These are phyloP conservation scores for Ceratobasidium sp. DNA, from an alignment of 1,284 basidiomycete genomes.

Conservation along the genomic window DNA sequence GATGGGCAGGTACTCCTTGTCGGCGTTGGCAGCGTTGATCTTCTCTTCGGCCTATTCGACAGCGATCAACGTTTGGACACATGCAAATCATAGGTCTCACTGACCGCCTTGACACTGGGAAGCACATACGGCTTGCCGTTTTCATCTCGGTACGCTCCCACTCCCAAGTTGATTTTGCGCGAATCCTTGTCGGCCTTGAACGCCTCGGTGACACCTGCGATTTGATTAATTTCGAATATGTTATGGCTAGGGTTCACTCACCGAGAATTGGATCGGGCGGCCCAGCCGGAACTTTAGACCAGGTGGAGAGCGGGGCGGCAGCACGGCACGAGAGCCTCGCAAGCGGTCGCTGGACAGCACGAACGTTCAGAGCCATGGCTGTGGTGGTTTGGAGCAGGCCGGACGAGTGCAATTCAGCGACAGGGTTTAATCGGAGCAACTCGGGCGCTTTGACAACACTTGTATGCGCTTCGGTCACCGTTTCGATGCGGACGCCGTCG, in stretches of 20 bases:
- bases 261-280: constrained; percentile 95
- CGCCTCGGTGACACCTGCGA: constrained; percentile 87
- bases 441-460: constrained; percentile 2
- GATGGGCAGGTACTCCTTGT: constrained; percentile 99
- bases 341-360: constrained; percentile 18
- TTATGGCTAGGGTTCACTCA: constrained; percentile 51
- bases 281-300: constrained; percentile 85
- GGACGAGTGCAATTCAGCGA: neutral
- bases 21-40: constrained; percentile 70
- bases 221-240: neutral
- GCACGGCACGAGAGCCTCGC: constrained; percentile 14
- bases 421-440: constrained; percentile 32
- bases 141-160: constrained; percentile 93
- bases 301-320: constrained; percentile 65
- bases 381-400: neutral
- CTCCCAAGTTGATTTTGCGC: constrained; percentile 97
- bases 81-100: constrained; percentile 39
- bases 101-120: constrained; percentile 84
- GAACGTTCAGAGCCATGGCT: constrained; percentile 6
- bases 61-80: neutral
- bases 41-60: constrained; percentile 76
- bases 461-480: constrained; percentile 5
- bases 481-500: neutral
- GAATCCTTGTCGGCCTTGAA: constrained; percentile 93
- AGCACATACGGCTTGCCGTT: constrained; percentile 96